Evolutionary conservation across 2,329 filamentous ascomycete genomes (phyloP), one percentile per base, ranked within the genome.

Genomic region (Triangularia verruculosa): DNA sequence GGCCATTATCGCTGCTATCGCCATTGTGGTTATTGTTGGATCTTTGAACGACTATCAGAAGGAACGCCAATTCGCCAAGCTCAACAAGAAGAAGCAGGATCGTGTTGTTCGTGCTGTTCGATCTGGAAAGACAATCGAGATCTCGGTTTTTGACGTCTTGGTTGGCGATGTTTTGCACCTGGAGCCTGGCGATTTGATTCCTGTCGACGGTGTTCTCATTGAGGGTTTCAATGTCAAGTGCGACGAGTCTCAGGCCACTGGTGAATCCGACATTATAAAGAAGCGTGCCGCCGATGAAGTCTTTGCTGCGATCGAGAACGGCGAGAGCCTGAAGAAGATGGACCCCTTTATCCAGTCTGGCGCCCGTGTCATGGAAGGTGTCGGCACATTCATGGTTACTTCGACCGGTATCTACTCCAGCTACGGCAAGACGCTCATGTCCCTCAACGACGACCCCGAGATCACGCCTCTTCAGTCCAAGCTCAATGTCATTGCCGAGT

Each of bases 321-420:
- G 86, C 69, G 84, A 89, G 51, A 81, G 80, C 54, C 79, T 89
- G 24, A 88, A 86, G 78, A 92, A 92, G 75, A 83, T 92, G 76
- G 90, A 93, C 68, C 90, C 90, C 0, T 92, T 93, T 70, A 91
- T 97, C 70, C 91, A 96, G 69, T 97, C 93, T 28, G 93, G 90
- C 30, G 84, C 87, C 59, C 89, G 89, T 66, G 89, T 92, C 63
- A 89, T 92, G 77, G 89, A 92, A 73, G 90, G 90, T 53, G 85
- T 92, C 8, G 90, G 90, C 12, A 91, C 87, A 1, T 93, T 87
- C 70, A 80, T 93, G 75, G 86, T 88, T 65, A 92, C 90, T 1
- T 89, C 88, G 15, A 89, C 89, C 30, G 90, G 90, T 63, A 79
- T 89, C 32, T 86, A 90, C 75, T 92, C 89, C 28, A 89, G 87